phyloP scores from a whole-genome alignment of 2,329 filamentous ascomycete genomes.

The Neonectria coccinea region DNA sequence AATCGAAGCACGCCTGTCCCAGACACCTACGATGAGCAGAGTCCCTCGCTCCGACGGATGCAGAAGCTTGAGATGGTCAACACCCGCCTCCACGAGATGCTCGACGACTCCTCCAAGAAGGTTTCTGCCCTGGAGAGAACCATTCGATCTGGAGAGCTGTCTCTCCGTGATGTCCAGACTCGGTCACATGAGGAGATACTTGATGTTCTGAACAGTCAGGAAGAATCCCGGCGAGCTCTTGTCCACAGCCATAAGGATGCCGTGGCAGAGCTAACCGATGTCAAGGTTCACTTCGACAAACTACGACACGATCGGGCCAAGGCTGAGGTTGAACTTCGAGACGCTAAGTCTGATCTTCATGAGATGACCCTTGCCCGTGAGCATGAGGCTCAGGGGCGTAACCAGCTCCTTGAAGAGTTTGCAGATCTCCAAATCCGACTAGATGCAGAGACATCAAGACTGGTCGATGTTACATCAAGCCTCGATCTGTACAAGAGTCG shows the following conservation, averaged over 20 bases:
- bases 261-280: conserved; percentile 84
- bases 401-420: conserved; percentile 90
- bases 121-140: conserved; percentile 89
- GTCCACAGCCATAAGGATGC: conserved; percentile 88
- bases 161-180: conserved; percentile 89
- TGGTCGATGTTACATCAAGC: conserved; percentile 85
- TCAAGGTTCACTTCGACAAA: conserved; percentile 88
- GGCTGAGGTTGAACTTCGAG: conserved; percentile 87
- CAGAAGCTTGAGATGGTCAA: conserved; percentile 95
- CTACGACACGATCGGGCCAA: conserved; percentile 83
- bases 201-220: conserved; percentile 91
- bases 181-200: conserved; percentile 95
- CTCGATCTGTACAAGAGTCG: conserved; percentile 90
- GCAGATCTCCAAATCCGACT: conserved; percentile 93
- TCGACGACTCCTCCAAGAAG: conserved; percentile 94
- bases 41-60: conserved; percentile 81
- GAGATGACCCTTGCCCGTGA: conserved; percentile 84
- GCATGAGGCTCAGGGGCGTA: conserved; percentile 88
- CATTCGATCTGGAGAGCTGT: conserved; percentile 87
- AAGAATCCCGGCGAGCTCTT: conserved; percentile 85
- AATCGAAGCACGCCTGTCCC: conserved; percentile 74
- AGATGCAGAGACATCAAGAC: conserved; percentile 87
- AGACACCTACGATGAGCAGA: conserved; percentile 80
- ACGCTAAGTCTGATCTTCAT: conserved; percentile 83
- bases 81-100: conserved; percentile 89